Conservation (phyloP, 169 alveolate genomes). For the Plasmodium cynomolgi region DNA sequence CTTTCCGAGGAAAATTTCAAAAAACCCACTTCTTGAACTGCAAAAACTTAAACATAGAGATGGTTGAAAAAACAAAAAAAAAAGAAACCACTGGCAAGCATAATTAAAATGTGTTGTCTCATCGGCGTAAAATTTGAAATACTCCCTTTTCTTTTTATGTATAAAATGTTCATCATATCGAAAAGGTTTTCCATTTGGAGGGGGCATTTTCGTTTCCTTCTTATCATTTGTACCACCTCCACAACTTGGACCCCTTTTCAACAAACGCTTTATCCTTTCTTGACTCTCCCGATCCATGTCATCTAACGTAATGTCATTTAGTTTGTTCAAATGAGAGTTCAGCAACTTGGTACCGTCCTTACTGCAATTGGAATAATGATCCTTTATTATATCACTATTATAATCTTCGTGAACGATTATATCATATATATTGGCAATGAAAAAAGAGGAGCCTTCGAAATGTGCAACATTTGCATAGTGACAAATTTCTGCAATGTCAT, state of each 20-base stretch:
- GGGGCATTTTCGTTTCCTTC: not conserved
- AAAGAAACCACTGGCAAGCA: slow-evolving; percentile 91
- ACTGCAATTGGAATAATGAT: slow-evolving; percentile 15
- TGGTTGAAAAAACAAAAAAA: slow-evolving; percentile 78
- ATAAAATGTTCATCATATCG: slow-evolving; percentile 77
- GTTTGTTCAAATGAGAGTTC: not conserved
- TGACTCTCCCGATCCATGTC: slow-evolving; percentile 72
- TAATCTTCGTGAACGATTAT: slow-evolving; percentile 86
- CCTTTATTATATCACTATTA: slow-evolving; percentile 15
- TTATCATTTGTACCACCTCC: not conserved
- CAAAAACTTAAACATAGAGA: slow-evolving; percentile 79
- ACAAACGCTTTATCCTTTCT: slow-evolving; percentile 49
- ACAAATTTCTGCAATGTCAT: slow-evolving; percentile 82
- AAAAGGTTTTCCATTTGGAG: slow-evolving; percentile 3
- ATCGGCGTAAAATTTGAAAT: slow-evolving; percentile 90
- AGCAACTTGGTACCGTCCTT: slow-evolving; percentile 18
- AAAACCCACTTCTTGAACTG: slow-evolving; percentile 70
- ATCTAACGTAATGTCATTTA: slow-evolving; percentile 14
- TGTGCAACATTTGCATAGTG: slow-evolving; percentile 75
- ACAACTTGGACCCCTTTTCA: not conserved
- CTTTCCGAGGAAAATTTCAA: not conserved
- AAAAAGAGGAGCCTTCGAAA: slow-evolving; percentile 74
- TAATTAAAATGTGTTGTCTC: slow-evolving; percentile 91
- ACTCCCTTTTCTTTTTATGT: slow-evolving; percentile 85
- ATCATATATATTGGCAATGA: slow-evolving; percentile 85